Conservation (phyloP, 495 filamentous ascomycete species). For the Haplographium delicatum region DNA sequence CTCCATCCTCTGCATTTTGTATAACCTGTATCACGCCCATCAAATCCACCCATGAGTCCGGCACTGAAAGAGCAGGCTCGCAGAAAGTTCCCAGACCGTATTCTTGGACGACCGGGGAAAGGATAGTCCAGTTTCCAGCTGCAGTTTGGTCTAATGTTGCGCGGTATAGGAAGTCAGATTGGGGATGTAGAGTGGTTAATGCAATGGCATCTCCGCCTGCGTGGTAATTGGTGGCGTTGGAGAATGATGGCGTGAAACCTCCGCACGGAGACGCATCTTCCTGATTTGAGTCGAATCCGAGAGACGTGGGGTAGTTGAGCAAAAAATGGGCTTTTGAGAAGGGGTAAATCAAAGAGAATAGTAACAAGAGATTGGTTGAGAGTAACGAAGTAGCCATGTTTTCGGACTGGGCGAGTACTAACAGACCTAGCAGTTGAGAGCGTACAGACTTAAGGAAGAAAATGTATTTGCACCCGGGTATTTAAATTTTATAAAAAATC, state of each 20-base stretch:
- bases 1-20: constrained; percentile 24
- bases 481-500: too few relatives aligned
- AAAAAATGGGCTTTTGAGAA: neutral
- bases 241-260: neutral
- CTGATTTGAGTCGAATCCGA: neutral
- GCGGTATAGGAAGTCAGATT: constrained; percentile 22
- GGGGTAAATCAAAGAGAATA: too few relatives aligned
- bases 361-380: too few relatives aligned
- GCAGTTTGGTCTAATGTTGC: constrained; percentile 11
- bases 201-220: constrained; percentile 21
- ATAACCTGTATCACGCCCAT: constrained; percentile 24
- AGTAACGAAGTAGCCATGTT: too few relatives aligned
- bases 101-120: constrained; percentile 17
- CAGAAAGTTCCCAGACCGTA: constrained; percentile 24
- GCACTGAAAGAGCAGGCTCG: constrained; percentile 13
- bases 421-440: too few relatives aligned
- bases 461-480: too few relatives aligned
- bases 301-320: neutral
- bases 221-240: constrained; percentile 19
- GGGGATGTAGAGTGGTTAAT: constrained; percentile 19
- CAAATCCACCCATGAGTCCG: constrained; percentile 19
- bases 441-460: too few relatives aligned
- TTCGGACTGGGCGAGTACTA: too few relatives aligned
- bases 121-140: constrained; percentile 17
- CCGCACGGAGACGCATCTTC: neutral